These are phyloP conservation scores for Penicillium vulpinum DNA, from an alignment of 2,329 filamentous ascomycete species.

Conservation along the genomic window DNA sequence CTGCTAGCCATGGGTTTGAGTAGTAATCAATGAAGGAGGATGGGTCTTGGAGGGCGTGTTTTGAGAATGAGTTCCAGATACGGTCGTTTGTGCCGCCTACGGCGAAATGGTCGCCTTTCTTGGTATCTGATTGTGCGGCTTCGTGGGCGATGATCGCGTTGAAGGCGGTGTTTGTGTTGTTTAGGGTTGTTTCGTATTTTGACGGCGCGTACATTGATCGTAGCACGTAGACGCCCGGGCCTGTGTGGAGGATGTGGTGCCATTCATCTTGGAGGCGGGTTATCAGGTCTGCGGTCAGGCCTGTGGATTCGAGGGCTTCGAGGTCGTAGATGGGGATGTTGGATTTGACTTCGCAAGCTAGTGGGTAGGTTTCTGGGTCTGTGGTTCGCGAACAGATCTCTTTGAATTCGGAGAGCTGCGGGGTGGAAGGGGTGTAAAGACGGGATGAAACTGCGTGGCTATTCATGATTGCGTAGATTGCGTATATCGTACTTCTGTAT, in stretches of 20 bases:
- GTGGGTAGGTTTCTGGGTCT: conserved; percentile 47
- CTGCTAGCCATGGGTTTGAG: conserved; percentile 58
- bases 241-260: conserved; percentile 57
- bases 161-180: conserved; percentile 52
- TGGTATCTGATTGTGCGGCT: conserved; percentile 26
- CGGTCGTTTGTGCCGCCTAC: conserved; percentile 57
- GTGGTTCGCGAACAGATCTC: conserved; percentile 46
- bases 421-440: conserved; percentile 22
- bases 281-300: conserved; percentile 31
- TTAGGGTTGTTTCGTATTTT: conserved; percentile 39
- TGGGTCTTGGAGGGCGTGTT: conserved; percentile 57
- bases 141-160: conserved; percentile 52
- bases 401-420: conserved; percentile 45
- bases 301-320: conserved; percentile 31
- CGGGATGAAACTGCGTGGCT: conserved; percentile 19
- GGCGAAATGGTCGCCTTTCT: conserved; percentile 63
- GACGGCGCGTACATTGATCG: conserved; percentile 52
- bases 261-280: conserved; percentile 59
- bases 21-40: conserved; percentile 59
- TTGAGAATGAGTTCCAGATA: conserved; percentile 67
- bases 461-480: conserved; percentile 2
- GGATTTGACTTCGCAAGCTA: conserved; percentile 46
- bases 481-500: neutral
- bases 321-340: conserved; percentile 61
- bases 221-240: conserved; percentile 62